Evolutionary conservation across 805 yeast species (phyloP), one percentile per base, ranked within the genome.

Genomic region (Candida parachauliodes): DNA sequence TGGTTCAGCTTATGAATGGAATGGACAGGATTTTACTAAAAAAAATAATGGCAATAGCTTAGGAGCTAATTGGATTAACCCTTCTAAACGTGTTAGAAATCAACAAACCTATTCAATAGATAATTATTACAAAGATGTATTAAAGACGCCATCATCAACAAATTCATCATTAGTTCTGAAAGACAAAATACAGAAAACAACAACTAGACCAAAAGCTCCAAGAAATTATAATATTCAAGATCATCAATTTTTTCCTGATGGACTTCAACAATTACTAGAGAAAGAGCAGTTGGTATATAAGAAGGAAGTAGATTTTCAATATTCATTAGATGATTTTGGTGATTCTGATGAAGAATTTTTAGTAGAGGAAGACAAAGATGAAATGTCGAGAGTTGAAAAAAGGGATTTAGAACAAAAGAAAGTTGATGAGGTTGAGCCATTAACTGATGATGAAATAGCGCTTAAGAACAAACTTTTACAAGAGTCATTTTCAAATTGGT

Each of bases 1-100:
- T 47, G 82, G 83, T 17, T 81, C 88, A 1, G 93, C 96, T 0
- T 91, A 91, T 59, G 96, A 89, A 60, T 91, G 98, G 98, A 88
- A 93, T 53, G 98, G 98, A 12, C 74, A 82, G 49, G 82, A 84
- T 50, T 83, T 82, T 57, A 88, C 91, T 43, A 77, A 79, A 49
- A 67, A 60, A 41, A 67, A 61, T 14, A 49, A 44, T 24, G 62
- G 65, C n/a, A 65, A 67, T 23, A 55, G 52, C 5, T 40, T 54
- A 22, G 67, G 61, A 6, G 64, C 73, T 32, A 60, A 73, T 3
- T 83, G 89, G 87, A 77, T 83, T 22, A 83, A 83, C 49, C 93
- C 91, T 0, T 65, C 84, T 1, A 79, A 78, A 49, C 70, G 93
- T 59, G 86, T 84, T 52, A 65, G 89, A 45, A 84, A 83, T 46